A percentile compares a stretch with the other conserved stretches of the same genome.
Evolutionary conservation across 2,329 filamentous ascomycete species (phyloP).

Genomic region (Aaosphaeria pasadenensis): DNA sequence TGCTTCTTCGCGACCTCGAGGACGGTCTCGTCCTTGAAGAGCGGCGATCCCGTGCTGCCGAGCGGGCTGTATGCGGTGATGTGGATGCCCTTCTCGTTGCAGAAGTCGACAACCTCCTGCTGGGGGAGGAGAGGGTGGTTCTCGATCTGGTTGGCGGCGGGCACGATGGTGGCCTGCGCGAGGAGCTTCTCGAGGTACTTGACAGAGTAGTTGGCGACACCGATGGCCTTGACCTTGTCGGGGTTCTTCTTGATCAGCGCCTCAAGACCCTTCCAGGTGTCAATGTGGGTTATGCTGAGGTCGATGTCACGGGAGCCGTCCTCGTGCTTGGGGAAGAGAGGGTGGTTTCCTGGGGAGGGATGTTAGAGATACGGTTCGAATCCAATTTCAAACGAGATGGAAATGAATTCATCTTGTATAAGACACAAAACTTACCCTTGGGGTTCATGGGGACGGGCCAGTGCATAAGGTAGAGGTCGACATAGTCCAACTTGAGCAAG

Average conservation of each 20-base stretch:
- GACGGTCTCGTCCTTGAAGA: conserved; percentile 48
- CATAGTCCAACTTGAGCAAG: conserved; percentile 72
- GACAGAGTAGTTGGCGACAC: conserved; percentile 50
- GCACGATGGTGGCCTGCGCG: conserved; percentile 59
- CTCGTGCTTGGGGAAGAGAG: conserved; percentile 69
- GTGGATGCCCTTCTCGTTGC: conserved; percentile 65
- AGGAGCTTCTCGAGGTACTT: conserved; percentile 51
- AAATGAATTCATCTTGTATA: background rate
- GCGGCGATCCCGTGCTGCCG: conserved; percentile 47
- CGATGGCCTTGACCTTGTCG: conserved; percentile 49
- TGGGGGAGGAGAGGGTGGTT: conserved; percentile 71
- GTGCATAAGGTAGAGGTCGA: conserved; percentile 80
- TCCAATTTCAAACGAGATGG: background rate
- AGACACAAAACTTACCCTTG: conserved; percentile 48
- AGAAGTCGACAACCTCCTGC: conserved; percentile 68
- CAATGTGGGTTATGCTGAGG: conserved; percentile 64
- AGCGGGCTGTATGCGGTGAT: conserved; percentile 65
- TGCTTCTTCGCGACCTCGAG: conserved; percentile 50
- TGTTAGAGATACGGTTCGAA: background rate
- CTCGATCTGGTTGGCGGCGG: conserved; percentile 71
- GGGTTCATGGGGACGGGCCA: conserved; percentile 83
- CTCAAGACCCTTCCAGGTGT: conserved; percentile 78
- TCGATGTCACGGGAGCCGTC: conserved; percentile 75
- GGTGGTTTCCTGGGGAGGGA: conserved; percentile 56
- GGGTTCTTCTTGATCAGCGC: conserved; percentile 48